Conservation (phyloP, 371 early-diverging fungal genomes). For the Mortierella sp. region DNA sequence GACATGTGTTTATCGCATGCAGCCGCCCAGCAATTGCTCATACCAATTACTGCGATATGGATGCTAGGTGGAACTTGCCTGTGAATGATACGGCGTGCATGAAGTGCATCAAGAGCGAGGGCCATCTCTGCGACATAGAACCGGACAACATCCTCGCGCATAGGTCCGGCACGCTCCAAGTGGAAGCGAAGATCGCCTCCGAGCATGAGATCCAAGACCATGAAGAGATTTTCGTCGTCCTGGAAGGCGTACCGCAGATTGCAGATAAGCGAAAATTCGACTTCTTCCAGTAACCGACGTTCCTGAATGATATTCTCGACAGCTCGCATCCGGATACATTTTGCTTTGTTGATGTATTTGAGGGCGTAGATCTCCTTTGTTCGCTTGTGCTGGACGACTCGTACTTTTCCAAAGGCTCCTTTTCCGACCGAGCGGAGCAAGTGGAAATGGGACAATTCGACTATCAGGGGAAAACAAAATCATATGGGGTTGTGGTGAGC, state of each 20-base stretch:
- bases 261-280: slow-evolving; percentile 71
- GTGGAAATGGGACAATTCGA: slow-evolving; percentile 77
- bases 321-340: slow-evolving; percentile 77
- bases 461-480: slow-evolving; percentile 40
- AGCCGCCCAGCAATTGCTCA: not conserved
- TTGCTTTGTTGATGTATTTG: slow-evolving; percentile 86
- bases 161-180: slow-evolving; percentile 69
- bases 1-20: not conserved
- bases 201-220: slow-evolving; percentile 85
- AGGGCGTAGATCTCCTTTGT: slow-evolving; percentile 80
- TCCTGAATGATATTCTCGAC: slow-evolving; percentile 81
- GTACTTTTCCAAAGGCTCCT: slow-evolving; percentile 85
- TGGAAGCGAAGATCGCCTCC: slow-evolving; percentile 93
- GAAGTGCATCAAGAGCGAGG: slow-evolving; percentile 79
- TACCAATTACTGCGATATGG: not conserved
- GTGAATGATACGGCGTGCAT: slow-evolving; percentile 73
- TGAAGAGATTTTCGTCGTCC: slow-evolving; percentile 76
- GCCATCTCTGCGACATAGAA: slow-evolving; percentile 87
- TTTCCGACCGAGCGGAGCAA: slow-evolving; percentile 79
- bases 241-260: slow-evolving; percentile 77
- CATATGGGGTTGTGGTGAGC: slow-evolving; percentile 4
- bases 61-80: slow-evolving; percentile 57
- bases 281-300: slow-evolving; percentile 75
- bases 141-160: slow-evolving; percentile 82
- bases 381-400: slow-evolving; percentile 89